Evolutionary conservation across 768 basidiomycete species (phyloP).

Genomic region (Daedaleopsis sinensis): DNA sequence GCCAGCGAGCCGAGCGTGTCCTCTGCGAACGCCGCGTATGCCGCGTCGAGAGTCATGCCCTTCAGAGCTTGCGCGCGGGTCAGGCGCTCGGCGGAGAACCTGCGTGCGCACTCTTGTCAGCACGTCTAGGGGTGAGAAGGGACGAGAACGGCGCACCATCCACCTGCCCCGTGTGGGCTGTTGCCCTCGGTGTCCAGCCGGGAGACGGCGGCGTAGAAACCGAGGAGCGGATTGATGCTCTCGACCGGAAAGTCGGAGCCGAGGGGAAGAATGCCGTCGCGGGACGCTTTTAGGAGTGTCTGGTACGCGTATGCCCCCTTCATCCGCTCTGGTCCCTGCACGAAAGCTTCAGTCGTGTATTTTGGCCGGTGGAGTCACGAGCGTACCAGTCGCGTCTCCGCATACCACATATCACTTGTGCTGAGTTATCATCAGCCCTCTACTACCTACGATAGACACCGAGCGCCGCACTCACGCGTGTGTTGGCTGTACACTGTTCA

Average conservation of each 20-base stretch:
- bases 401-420: constrained; percentile 92
- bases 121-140: background rate
- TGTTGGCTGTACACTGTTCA: no score
- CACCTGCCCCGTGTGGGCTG: constrained; percentile 81
- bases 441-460: no score
- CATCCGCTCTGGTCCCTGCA: constrained; percentile 77
- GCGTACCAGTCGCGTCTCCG: constrained; percentile 74
- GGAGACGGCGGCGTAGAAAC: constrained; percentile 88
- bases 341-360: background rate
- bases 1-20: constrained; percentile 69
- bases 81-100: constrained; percentile 78
- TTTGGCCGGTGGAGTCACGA: background rate
- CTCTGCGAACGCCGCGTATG: constrained; percentile 85
- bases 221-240: constrained; percentile 83
- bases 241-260: constrained; percentile 97
- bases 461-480: no score
- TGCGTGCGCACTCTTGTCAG: constrained; percentile 29
- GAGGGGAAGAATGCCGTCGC: constrained; percentile 63
- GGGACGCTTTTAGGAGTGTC: constrained; percentile 66
- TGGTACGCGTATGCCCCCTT: constrained; percentile 91
- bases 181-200: constrained; percentile 67
- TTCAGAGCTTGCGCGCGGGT: constrained; percentile 82
- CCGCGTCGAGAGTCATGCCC: constrained; percentile 89
- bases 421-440: constrained; percentile 35
- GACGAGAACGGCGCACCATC: constrained; percentile 65